Conservation (phyloP, 768 basidiomycete species). For the Pleurotus citrinopileatus region DNA sequence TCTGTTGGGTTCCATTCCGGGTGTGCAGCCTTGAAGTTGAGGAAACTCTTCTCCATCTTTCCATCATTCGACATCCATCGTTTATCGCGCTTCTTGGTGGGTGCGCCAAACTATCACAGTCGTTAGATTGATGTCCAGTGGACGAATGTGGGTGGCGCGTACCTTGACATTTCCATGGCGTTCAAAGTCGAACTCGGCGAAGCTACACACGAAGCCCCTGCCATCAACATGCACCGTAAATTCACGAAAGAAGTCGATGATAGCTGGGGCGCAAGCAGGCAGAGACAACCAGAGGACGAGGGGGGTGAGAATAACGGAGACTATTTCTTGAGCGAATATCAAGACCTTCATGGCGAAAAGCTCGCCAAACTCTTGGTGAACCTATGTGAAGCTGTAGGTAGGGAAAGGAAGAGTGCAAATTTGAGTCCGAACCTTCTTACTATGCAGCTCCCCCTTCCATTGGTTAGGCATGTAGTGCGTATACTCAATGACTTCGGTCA, state of each 20-base stretch:
- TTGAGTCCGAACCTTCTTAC: constrained; percentile 61
- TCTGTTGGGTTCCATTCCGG: constrained; percentile 95
- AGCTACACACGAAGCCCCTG: constrained; percentile 94
- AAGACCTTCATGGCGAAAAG: constrained; percentile 92
- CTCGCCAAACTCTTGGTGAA: constrained; percentile 88
- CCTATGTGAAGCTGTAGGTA: constrained; percentile 35
- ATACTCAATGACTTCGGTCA: constrained; percentile 89
- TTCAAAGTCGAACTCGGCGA: constrained; percentile 98
- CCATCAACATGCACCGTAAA: constrained; percentile 97
- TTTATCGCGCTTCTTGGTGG: constrained; percentile 61
- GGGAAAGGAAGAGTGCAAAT: background rate
- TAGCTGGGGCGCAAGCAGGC: constrained; percentile 82
- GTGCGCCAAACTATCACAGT: constrained; percentile 94
- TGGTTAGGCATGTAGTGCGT: constrained; percentile 96
- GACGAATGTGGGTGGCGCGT: too few species aligned
- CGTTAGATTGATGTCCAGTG: too few species aligned
- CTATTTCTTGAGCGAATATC: constrained; percentile 83
- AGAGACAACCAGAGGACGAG: constrained; percentile 93
- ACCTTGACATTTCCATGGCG: constrained; percentile 91
- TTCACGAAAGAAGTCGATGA: constrained; percentile 98
- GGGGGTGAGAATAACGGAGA: constrained; percentile 91
- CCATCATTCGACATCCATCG: constrained; percentile 85
- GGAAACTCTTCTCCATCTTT: constrained; percentile 99
- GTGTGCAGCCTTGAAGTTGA: constrained; percentile 94
- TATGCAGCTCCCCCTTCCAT: constrained; percentile 88